These are phyloP conservation scores for Mycena albidolilacea DNA, from an alignment of 768 basidiomycete genomes.

Conservation along the genomic window DNA sequence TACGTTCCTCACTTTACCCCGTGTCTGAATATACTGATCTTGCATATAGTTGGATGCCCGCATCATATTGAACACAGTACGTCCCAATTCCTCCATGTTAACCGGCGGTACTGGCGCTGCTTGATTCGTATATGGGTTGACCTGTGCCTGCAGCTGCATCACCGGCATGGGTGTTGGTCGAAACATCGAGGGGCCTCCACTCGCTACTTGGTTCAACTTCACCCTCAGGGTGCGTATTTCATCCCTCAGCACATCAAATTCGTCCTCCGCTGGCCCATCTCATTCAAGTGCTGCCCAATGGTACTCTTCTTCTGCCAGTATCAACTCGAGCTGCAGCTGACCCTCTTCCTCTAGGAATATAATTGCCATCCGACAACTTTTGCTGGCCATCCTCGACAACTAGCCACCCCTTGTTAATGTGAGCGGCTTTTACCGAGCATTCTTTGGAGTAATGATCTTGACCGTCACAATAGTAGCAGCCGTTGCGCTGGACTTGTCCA, in stretches of 20 bases:
- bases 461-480: constrained; percentile 20
- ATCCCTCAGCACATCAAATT: not conserved
- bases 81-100: constrained; percentile 2
- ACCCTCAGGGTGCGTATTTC: constrained; percentile 3
- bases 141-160: too few relatives aligned
- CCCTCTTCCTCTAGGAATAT: constrained; percentile 13
- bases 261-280: not conserved
- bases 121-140: not conserved
- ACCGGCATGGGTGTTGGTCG: too few relatives aligned
- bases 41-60: not conserved
- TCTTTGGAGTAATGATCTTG: constrained; percentile 17
- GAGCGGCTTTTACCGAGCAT: not conserved
- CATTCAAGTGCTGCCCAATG: not conserved
- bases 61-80: not conserved
- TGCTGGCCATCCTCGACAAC: constrained; percentile 2
- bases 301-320: not conserved
- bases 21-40: constrained; percentile 4
- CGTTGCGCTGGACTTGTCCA: not conserved
- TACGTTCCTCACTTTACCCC: not conserved
- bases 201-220: not conserved
- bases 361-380: constrained; percentile 11
- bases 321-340: constrained; percentile 1
- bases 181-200: too few relatives aligned
- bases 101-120: not conserved
- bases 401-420: constrained; percentile 20